Evolutionary conservation across 345 rosid genomes (phyloP).

Genomic region (Orychophragmus violaceus): DNA sequence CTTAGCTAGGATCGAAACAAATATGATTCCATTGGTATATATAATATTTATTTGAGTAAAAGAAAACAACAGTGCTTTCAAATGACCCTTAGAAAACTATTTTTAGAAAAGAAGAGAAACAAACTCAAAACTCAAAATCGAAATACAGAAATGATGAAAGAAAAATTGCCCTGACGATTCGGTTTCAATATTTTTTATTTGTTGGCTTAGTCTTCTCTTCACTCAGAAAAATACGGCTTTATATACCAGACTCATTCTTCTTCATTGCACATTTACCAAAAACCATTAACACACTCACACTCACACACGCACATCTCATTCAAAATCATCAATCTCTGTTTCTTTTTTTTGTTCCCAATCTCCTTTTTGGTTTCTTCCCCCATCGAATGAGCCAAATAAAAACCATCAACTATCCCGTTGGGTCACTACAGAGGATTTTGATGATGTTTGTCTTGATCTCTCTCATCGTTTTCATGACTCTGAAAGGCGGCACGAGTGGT

Average conservation of each 20-base stretch:
- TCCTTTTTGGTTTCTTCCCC: not conserved
- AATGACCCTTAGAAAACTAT: not conserved
- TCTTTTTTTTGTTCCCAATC: not conserved
- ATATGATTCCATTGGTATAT: not conserved
- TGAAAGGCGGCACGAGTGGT: conserved; percentile 77
- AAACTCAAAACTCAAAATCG: not conserved
- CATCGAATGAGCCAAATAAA: conserved; percentile 23
- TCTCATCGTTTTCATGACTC: conserved; percentile 48
- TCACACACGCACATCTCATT: not conserved
- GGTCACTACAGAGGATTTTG: conserved; percentile 5
- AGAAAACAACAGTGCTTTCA: not conserved
- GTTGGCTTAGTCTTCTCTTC: conserved; percentile 1
- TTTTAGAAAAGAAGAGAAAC: not conserved
- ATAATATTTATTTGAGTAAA: not conserved
- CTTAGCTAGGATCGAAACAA: not conserved
- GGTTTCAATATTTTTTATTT: not conserved
- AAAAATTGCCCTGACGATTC: not conserved
- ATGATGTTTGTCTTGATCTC: conserved; percentile 8
- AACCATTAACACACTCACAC: not conserved
- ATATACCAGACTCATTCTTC: conserved; percentile 5
- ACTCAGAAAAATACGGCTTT: not conserved
- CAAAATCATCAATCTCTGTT: not conserved
- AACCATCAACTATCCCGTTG: not conserved
- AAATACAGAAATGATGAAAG: not conserved
- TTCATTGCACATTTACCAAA: not conserved